Base-by-base conservation (phyloP, 768 basidiomycete genomes). In the Mycena maculata region DNA sequence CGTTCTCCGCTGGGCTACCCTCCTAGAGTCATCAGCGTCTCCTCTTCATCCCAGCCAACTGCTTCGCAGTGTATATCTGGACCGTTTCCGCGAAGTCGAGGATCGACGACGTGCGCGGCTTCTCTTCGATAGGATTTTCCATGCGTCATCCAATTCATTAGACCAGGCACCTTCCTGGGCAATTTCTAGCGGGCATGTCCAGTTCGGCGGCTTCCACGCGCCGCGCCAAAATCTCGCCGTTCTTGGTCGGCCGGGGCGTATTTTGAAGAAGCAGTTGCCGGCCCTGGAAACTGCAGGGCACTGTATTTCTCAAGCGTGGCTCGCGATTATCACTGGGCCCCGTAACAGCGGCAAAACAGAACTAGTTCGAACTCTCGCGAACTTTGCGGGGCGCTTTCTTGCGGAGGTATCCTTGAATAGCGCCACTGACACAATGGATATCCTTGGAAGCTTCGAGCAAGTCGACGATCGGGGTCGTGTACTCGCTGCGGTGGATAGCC, bases 381-480 rank as follows among this genome's bases (percentile, higher is more conserved):
- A 87, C 56, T 79, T 90, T 39, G 87, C 87, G 36, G 97, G 98
- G 27, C 85, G 87, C 55, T 48, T 76, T 25, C 84, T 98, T 1
- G 83, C 83, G 23, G 93, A 95, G 76, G 85, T 98, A 50, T 83
- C 88, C 20, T 82, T 98, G 74, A 96, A 93, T 76, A 90, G 86
- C 63, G 90, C 93, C 9, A 95, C 94, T 3, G 98, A 99, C 76
- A 93, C 96, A 1, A 90, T 91, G 77, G 98, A 99, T 78, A 90
- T 99, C 36, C 81, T 99, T 47, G 98, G 98, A 36, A 92, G 93
- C 76, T 99, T 98, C 74, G 98, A 99, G 78, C 97, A 99, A 79
- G 88, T 91, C 28, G 92, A 95, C 75, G 59, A 75, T 39, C 78
- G 77, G n/a, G 79, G 81, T 38, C 84, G 83, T 20, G 65, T 82